Base-by-base conservation (phyloP, 129 eudicot species). In the Artemisia argyi region DNA sequence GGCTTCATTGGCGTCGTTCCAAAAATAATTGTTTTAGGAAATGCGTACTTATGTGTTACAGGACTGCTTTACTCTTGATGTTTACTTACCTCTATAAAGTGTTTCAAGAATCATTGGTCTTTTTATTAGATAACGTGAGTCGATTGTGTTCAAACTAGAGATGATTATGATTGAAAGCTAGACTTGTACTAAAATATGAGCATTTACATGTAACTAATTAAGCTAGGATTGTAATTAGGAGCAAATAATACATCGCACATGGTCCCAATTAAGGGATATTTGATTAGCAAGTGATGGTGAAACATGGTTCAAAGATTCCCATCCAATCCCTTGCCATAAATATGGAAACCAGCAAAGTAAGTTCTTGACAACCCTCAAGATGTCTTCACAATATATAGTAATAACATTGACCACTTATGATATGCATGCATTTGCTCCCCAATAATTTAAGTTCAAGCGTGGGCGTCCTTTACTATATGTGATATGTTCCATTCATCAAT, bases 271-370 rank as follows among this genome's bases (percentile, higher is more conserved):
- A 22, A 53, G 66, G 20, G 72, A 65, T 44, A 15, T 22, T 64
- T 48, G 54, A 42, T 22, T 17, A 74, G 46, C 54, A 44, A 66
- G 60, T 18, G 63, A 24, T 55, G 14, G 48, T 65, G 66, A 57
- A 53, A 75, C 79, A 54, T 55, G 66, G 66, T 42, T 20, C 72
- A 65, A 65, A 53, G 42, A 65, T 66, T 56, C 4, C 7, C 73
- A 54, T 65, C 56, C 71, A 75, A 3, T 55, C 66, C 35, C 12
- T 65, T 65, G 51, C 79, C 63, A 42, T 20, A 66, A 24, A 24
- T 44, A 55, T 56, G 28, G 79, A 75, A 66, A 75, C 79, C 59
- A 42, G 17, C 66, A 44, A 66, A 75, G 15, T 66, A 59, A n/a
- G 3, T 56, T 55, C 30, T 54, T 75, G 65, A 42, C 55, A 75